These are phyloP conservation scores for Coniella lustricola DNA, from an alignment of 2,329 filamentous ascomycete genomes.

Conservation along the genomic window DNA sequence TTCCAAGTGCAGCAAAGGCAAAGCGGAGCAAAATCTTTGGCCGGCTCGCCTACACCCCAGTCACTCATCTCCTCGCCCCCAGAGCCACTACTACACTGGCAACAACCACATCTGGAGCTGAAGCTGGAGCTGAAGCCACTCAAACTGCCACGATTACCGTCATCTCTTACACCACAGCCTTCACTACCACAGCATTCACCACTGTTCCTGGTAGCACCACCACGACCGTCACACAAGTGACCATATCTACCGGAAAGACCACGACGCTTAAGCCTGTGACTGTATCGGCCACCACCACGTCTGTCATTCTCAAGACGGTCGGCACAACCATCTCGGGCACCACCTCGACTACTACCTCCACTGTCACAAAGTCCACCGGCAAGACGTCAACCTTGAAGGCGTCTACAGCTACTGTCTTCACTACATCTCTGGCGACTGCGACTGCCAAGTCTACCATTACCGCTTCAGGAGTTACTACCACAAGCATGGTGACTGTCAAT, in stretches of 20 bases:
- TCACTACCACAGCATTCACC: background rate
- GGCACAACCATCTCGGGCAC: conserved; percentile 1
- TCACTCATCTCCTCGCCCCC: background rate
- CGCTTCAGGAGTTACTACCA: background rate
- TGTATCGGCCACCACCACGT: background rate
- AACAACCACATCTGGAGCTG: background rate
- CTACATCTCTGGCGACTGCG: conserved; percentile 5
- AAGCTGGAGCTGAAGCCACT: too few relatives aligned
- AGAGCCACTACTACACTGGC: background rate
- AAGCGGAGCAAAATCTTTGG: background rate
- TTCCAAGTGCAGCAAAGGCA: conserved; percentile 1
- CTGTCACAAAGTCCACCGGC: conserved; percentile 11
- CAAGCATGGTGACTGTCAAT: background rate
- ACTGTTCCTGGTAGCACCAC: background rate
- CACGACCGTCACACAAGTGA: background rate
- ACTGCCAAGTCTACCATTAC: conserved; percentile 4
- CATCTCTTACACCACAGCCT: background rate
- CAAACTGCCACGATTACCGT: background rate
- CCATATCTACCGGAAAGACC: background rate
- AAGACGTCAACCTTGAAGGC: conserved; percentile 21
- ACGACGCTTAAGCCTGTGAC: conserved; percentile 3
- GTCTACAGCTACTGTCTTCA: conserved; percentile 13
- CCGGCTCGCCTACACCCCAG: background rate
- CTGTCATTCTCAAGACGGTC: background rate
- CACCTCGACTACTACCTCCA: conserved; percentile 1